phyloP scores from a whole-genome alignment of 345 rosid species.

The Mallotus nudiflorus region DNA sequence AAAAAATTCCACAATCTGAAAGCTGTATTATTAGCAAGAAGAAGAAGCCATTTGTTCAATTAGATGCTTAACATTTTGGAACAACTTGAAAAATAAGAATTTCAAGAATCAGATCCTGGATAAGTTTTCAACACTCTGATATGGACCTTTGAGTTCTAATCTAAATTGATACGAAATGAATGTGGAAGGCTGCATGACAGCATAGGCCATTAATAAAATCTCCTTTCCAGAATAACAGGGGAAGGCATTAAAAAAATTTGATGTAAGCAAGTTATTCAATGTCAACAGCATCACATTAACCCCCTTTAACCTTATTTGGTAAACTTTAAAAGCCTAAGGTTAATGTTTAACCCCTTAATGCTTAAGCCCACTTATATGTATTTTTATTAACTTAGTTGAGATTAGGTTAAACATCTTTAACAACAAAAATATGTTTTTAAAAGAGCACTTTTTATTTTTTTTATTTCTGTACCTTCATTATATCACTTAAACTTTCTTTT shows the following conservation, averaged over 20 bases:
- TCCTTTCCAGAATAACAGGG: not conserved
- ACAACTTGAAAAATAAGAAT: not conserved
- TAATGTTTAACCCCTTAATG: no score
- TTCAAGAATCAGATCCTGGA: not conserved
- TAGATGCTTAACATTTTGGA: not conserved
- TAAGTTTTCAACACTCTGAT: not conserved
- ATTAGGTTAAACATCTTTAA: no score
- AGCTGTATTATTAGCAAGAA: not conserved
- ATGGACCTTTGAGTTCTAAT: not conserved
- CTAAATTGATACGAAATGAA: no score
- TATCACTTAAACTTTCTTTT: no score
- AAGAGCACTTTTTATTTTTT: no score
- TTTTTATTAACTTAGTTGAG: no score
- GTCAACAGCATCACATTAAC: not conserved
- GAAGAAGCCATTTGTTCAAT: not conserved
- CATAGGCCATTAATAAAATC: not conserved
- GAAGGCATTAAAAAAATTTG: not conserved
- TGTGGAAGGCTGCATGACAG: no score
- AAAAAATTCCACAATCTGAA: not conserved
- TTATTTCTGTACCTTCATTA: no score
- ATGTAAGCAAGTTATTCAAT: not conserved
- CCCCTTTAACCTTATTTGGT: no score
- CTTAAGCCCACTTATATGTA: no score
- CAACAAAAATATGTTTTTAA: no score
- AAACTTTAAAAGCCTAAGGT: no score